Evolutionary conservation across 169 alveolate species (phyloP), one percentile per base, ranked within the genome.

Genomic region (Cystoisospora suis): DNA sequence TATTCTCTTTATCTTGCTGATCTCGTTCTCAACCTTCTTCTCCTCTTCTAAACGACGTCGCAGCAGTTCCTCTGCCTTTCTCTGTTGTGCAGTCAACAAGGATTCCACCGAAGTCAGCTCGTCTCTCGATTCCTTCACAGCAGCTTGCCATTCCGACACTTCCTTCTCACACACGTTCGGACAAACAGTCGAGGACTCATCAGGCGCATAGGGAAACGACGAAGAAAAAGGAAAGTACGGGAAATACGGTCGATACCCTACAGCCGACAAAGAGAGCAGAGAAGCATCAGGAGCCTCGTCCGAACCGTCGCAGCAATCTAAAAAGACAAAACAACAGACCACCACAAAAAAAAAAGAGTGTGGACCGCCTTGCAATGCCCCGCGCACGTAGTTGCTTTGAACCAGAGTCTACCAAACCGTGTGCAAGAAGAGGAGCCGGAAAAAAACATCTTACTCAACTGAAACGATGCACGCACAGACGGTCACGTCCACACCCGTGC

Each of bases 291-390:
- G n/a, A n/a, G 42, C 42, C n/a, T 65, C 77, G 77, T 65, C 77
- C 0, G 77, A 15, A 15, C 77, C 77, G 77, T 65, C 77, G 77
- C 77, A 65, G 77, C 77, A 65, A 44, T 65, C 77, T 65, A 44
- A 1, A n/a, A n/a, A 27, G 6, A 15, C n/a, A n/a, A 23, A 12
- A 44, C 36, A 2, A 65, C 9, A 44, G n/a, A n/a, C n/a, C n/a
- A n/a, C n/a, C n/a, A n/a, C n/a, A 4, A 59, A 9, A 20, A 15
- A 59, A 15, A 59, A 36, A 5, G 75, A 59, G 75, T 5, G 75
- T 4, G 29, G 65, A n/a, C n/a, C n/a, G n/a, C n/a, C n/a, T n/a
- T n/a, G n/a, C n/a, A n/a, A n/a, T n/a, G n/a, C n/a, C n/a, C n/a
- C n/a, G n/a, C n/a, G n/a, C n/a, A n/a, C n/a, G n/a, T n/a, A n/a